Conservation (phyloP, 768 basidiomycete species). For the Psilocybe cubensis region DNA sequence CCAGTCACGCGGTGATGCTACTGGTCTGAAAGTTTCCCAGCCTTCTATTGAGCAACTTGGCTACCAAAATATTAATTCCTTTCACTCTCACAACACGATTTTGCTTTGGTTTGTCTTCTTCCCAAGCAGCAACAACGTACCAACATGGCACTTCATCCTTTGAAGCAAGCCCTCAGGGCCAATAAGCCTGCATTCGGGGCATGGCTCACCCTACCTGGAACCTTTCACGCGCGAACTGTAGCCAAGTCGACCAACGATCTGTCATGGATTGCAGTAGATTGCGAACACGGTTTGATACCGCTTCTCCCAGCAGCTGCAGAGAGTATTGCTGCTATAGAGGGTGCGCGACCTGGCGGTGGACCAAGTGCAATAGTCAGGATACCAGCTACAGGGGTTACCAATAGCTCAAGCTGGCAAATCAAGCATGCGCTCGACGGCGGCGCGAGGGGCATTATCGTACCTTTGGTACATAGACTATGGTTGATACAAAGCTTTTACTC, state of each 20-base stretch:
- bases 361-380: constrained; percentile 64
- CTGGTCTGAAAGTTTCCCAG: too few species aligned
- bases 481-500: not conserved
- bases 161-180: constrained; percentile 54
- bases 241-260: constrained; percentile 58
- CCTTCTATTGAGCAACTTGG: too few species aligned
- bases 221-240: constrained; percentile 59
- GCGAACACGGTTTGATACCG: constrained; percentile 67
- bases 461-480: constrained; percentile 51
- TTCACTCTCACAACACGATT: too few species aligned
- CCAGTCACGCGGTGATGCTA: too few species aligned
- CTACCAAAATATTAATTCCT: too few species aligned
- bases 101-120: too few species aligned
- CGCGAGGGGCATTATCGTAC: constrained; percentile 65
- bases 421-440: constrained; percentile 73
- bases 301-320: constrained; percentile 61
- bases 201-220: constrained; percentile 67
- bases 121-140: too few species aligned
- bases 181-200: constrained; percentile 68
- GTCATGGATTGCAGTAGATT: constrained; percentile 69
- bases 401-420: constrained; percentile 69
- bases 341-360: constrained; percentile 42
- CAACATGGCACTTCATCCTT: constrained; percentile 56
- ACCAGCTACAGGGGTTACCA: constrained; percentile 61
- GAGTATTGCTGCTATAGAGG: constrained; percentile 55